Base-by-base conservation (phyloP, 257 asterid genomes). In the Anisodus acutangulus region DNA sequence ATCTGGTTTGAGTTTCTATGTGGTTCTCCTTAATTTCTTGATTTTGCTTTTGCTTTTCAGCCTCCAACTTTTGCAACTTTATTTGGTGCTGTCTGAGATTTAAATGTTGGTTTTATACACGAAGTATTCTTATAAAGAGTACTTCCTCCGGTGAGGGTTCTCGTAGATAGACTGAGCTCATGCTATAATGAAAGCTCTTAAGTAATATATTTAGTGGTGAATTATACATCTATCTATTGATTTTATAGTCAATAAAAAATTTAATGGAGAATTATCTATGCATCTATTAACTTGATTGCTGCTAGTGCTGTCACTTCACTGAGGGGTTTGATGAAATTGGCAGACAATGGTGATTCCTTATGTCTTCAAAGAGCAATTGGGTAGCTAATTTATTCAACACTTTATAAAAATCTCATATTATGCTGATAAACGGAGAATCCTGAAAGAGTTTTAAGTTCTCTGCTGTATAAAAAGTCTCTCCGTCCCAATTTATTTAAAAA, bases 261-360 rank as follows among this genome's bases (percentile, higher is more conserved):
- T 43, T 43, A 71, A 17, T 71, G 58, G 78, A 57, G 22, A 82
- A 78, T 66, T 55, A 19, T 79, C 11, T 84, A 62, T 53, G 83
- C 22, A 72, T 45, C 19, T 9, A 16, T 80, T 60, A 69, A 41
- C 9, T 45, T 82, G 82, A 55, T 49, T 80, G 67, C 16, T 87
- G 55, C 22, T 85, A 62, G 95, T 91, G 93, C 80, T 90, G 94
- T 93, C 97, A 91, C 85, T 90, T 91, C 94, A 86, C 12, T 78
- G 85, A 64, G 84, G 83, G 86, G 9, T 71, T 69, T 76, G 86
- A 85, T 74, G 87, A 76, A 88, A 87, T 83, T 90, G 93, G 94
- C 90, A 90, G 88, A 89, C 93, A 91, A 74, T 79, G 74, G 69
- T 51, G 88, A 82, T 79, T 68, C 84, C 84, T 84, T 81, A 79